Conservation (phyloP, 345 rosid species). For the Sapria himalayana region DNA sequence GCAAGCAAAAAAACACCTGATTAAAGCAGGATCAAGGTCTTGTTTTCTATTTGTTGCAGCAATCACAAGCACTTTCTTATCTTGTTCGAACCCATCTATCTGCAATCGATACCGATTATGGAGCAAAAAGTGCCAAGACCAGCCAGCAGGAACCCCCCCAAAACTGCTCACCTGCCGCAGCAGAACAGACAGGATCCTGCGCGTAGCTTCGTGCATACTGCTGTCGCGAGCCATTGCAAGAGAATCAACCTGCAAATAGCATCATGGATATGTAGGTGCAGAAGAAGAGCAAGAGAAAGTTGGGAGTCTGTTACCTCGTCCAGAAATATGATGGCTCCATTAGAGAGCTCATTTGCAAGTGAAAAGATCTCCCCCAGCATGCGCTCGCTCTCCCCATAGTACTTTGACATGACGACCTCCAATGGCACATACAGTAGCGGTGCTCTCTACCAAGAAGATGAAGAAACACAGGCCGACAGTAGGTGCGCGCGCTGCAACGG, state of each 20-base stretch:
- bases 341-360: constrained; percentile 64
- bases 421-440: constrained; percentile 77
- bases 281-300: neutral
- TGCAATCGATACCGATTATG: no score
- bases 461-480: neutral
- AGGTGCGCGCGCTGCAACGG: neutral
- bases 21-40: constrained; percentile 85
- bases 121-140: neutral
- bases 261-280: neutral
- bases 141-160: neutral
- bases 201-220: constrained; percentile 90
- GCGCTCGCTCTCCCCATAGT: constrained; percentile 85
- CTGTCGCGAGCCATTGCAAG: constrained; percentile 67
- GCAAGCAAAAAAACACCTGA: constrained; percentile 33
- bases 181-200: constrained; percentile 71
- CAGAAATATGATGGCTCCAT: constrained; percentile 69
- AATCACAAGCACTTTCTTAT: constrained; percentile 65
- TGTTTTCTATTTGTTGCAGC: constrained; percentile 94
- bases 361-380: constrained; percentile 66
- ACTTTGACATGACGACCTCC: constrained; percentile 77
- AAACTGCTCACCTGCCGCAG: constrained; percentile 88
- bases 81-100: constrained; percentile 97
- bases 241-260: constrained; percentile 58
- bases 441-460: constrained; percentile 31
- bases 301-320: constrained; percentile 50